These are phyloP conservation scores for Nemania sp. DNA, from an alignment of 2,329 filamentous ascomycete species.

Conservation along the genomic window DNA sequence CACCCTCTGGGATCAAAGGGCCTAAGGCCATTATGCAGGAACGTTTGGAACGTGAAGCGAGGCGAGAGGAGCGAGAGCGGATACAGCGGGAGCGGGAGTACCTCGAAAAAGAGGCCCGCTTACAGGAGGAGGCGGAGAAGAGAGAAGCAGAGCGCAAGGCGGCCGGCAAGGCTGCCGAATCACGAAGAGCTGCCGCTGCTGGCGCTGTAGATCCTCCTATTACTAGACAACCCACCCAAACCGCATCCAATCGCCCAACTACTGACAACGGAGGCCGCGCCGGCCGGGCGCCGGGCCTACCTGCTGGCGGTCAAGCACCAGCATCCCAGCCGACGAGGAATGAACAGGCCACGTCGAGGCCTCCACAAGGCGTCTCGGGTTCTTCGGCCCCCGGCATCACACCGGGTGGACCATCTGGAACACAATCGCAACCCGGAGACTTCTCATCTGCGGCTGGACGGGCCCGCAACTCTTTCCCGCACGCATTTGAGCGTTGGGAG, in stretches of 20 bases:
- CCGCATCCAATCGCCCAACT: conserved; percentile 31
- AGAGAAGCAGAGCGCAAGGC: conserved; percentile 65
- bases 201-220: conserved; percentile 40
- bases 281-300: conserved; percentile 26
- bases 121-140: conserved; percentile 60
- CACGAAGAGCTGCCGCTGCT: conserved; percentile 48
- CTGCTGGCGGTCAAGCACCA: conserved; percentile 30
- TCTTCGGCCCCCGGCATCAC: conserved; percentile 28
- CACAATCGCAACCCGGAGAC: conserved; percentile 42
- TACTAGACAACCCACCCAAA: conserved; percentile 31
- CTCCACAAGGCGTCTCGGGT: conserved; percentile 28
- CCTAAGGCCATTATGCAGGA: conserved; percentile 92
- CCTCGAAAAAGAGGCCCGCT: conserved; percentile 60
- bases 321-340: conserved; percentile 34
- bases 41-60: conserved; percentile 75
- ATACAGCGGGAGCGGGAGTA: conserved; percentile 55
- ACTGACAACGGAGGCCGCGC: conserved; percentile 30
- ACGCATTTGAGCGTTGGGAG: conserved; percentile 98
- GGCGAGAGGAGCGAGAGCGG: conserved; percentile 61
- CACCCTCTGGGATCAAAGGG: conserved; percentile 70
- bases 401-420: conserved; percentile 41
- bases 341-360: conserved; percentile 29
- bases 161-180: conserved; percentile 42
- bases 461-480: conserved; percentile 78
- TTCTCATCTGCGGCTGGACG: conserved; percentile 36